Evolutionary conservation across 2,329 filamentous ascomycete species (phyloP).

Genomic region (Keithomyces neogunnii): DNA sequence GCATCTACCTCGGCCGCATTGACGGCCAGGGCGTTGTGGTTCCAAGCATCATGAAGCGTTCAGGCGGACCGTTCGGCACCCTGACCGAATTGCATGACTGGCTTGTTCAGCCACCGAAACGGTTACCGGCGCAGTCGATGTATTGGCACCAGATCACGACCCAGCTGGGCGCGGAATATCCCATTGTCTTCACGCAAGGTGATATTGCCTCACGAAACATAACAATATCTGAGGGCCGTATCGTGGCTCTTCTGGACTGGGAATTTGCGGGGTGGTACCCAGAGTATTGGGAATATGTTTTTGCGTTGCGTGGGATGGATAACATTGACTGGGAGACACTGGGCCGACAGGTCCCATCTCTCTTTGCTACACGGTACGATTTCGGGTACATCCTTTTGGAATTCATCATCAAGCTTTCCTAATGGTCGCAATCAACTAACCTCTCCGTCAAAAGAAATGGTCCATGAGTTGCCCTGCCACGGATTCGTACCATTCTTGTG

Average conservation of each 20-base stretch:
- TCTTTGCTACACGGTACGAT: neutral
- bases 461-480: neutral
- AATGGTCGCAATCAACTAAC: neutral
- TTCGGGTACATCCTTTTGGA: neutral
- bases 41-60: constrained; percentile 14
- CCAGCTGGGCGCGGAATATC: constrained; percentile 11
- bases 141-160: constrained; percentile 16
- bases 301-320: constrained; percentile 9
- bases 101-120: constrained; percentile 14
- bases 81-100: constrained; percentile 14
- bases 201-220: constrained; percentile 11
- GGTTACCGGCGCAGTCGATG: constrained; percentile 9
- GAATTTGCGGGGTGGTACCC: constrained; percentile 10
- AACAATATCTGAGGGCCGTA: constrained; percentile 7
- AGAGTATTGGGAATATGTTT: constrained; percentile 9
- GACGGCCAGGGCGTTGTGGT: constrained; percentile 15
- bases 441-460: too few species aligned
- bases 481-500: neutral
- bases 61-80: constrained; percentile 13
- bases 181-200: constrained; percentile 11
- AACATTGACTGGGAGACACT: constrained; percentile 11
- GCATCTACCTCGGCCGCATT: constrained; percentile 13
- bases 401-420: neutral
- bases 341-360: neutral
- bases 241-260: constrained; percentile 9